phyloP scores from a whole-genome alignment of 257 asterid species.

The Forsythia suspensa region DNA sequence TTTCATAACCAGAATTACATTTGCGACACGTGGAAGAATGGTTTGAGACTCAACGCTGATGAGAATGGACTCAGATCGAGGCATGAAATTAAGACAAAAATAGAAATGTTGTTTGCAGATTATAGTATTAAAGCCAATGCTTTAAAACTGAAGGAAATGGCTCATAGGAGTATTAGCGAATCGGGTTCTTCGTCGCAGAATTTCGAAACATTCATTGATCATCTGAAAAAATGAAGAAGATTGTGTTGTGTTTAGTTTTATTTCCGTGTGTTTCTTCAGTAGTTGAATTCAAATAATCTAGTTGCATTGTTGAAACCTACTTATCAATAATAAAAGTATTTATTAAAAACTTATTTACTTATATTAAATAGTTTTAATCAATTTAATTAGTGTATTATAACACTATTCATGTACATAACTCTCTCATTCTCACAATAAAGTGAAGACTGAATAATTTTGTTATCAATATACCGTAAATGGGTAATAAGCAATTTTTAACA shows the following conservation, averaged over 20 bases:
- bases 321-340: too few species aligned
- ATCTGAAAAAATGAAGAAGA: not conserved
- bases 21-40: slow-evolving; percentile 55
- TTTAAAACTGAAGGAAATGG: slow-evolving; percentile 34
- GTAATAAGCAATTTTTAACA: too few species aligned
- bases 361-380: too few species aligned
- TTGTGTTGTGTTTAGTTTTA: not conserved
- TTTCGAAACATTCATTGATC: not conserved
- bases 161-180: slow-evolving; percentile 29
- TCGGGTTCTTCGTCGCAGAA: slow-evolving; percentile 41
- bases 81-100: slow-evolving; percentile 39
- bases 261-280: not conserved
- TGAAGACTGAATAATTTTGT: too few species aligned
- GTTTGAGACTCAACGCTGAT: slow-evolving; percentile 30
- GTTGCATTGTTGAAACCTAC: too few species aligned
- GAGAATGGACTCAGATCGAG: slow-evolving; percentile 46
- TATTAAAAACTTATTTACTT: too few species aligned
- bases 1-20: slow-evolving; percentile 38
- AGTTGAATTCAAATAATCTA: not conserved
- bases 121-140: slow-evolving; percentile 35
- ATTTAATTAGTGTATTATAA: too few species aligned
- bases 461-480: too few species aligned
- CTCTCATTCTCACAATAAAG: too few species aligned
- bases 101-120: slow-evolving; percentile 38
- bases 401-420: too few species aligned